These are phyloP conservation scores for Solanum aculeatissimum DNA, from an alignment of 305 asterid genomes.

Conservation along the genomic window DNA sequence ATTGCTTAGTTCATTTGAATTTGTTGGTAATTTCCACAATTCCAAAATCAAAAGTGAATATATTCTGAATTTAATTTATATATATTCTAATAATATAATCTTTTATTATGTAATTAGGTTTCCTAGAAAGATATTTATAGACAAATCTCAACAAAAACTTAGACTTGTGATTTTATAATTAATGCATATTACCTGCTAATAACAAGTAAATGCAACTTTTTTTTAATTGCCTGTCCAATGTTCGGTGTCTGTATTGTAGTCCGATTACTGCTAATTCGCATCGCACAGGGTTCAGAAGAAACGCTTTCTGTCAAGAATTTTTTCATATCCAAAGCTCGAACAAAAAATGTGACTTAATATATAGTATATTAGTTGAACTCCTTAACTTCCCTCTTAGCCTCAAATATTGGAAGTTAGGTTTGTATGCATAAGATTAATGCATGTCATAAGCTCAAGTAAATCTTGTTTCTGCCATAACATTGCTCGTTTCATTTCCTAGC, in stretches of 20 bases:
- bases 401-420: not conserved
- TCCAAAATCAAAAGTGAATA: not conserved
- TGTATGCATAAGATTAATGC: not conserved
- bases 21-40: too few relatives aligned
- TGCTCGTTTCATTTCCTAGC: not conserved
- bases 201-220: not conserved
- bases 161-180: not conserved
- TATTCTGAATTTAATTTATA: not conserved
- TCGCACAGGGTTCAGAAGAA: too few relatives aligned
- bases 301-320: too few relatives aligned
- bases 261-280: too few relatives aligned
- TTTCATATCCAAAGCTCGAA: too few relatives aligned
- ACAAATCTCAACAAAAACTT: not conserved
- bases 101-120: not conserved
- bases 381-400: not conserved
- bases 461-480: not conserved
- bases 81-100: not conserved
- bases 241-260: too few relatives aligned
- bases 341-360: too few relatives aligned
- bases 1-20: not conserved
- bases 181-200: not conserved
- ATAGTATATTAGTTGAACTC: not conserved
- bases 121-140: not conserved
- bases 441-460: not conserved
- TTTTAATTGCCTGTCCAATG: too few relatives aligned